Conservation (phyloP, 306 rosid species). For the Potentilla sterilis region DNA sequence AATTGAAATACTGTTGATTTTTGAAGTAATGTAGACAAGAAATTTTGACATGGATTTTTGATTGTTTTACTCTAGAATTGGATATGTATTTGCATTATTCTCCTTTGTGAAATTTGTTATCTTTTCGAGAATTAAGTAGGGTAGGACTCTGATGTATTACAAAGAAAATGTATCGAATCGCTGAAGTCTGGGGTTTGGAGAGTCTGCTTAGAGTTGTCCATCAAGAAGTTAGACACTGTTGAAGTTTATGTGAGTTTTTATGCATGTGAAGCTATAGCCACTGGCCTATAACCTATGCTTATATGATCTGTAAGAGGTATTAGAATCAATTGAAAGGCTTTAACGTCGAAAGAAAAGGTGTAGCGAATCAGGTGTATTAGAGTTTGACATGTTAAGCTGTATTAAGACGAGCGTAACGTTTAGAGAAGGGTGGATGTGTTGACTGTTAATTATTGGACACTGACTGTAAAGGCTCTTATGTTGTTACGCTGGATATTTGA, state of each 20-base stretch:
- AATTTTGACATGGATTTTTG: neutral
- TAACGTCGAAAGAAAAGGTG: neutral
- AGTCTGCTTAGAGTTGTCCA: neutral
- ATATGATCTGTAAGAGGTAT: neutral
- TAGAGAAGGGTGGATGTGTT: neutral
- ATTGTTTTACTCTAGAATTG: neutral
- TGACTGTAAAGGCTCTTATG: neutral
- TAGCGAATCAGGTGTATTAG: neutral
- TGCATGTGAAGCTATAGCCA: neutral
- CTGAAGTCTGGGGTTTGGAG: neutral
- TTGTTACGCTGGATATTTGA: neutral
- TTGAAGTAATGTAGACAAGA: neutral
- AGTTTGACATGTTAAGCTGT: neutral
- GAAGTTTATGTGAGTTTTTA: neutral
- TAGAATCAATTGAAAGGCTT: neutral
- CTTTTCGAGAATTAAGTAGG: neutral
- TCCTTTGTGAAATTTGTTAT: too few relatives aligned
- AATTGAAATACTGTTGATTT: neutral
- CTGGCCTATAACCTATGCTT: neutral
- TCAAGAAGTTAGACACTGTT: too few relatives aligned
- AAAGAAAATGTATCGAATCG: neutral
- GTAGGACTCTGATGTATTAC: neutral
- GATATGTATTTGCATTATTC: neutral
- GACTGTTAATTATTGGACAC: neutral
- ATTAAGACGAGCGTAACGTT: neutral